Evolutionary conservation across 768 basidiomycete species (phyloP).

Genomic region (Mycena haematopus): DNA sequence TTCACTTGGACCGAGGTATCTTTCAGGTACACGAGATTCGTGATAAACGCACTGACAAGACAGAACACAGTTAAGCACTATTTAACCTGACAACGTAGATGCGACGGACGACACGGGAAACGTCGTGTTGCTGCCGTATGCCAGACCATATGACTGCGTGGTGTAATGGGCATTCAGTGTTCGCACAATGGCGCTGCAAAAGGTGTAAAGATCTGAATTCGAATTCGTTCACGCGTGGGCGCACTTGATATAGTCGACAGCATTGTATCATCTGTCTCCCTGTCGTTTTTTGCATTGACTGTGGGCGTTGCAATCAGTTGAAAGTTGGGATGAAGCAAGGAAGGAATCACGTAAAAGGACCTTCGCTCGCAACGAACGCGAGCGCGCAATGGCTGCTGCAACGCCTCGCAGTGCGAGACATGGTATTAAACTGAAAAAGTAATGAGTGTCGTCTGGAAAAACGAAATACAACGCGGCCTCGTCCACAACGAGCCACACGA

Average conservation of each 20-base stretch:
- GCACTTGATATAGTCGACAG: conserved; percentile 83
- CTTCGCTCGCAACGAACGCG: conserved; percentile 74
- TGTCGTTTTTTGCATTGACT: conserved; percentile 91
- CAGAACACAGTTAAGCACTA: not conserved
- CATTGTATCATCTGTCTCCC: conserved; percentile 88
- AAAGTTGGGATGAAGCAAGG: conserved; percentile 3
- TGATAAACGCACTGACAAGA: conserved; percentile 66
- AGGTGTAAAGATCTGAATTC: conserved; percentile 12
- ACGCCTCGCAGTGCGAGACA: conserved; percentile 88
- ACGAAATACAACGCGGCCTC: conserved; percentile 52
- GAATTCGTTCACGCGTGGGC: conserved; percentile 24
- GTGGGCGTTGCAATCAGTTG: not conserved
- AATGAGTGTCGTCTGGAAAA: not conserved
- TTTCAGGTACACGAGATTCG: conserved; percentile 81
- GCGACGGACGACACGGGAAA: conserved; percentile 63
- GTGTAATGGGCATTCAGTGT: conserved; percentile 73
- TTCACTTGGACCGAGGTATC: conserved; percentile 71
- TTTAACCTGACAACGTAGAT: not conserved
- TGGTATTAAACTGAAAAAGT: conserved; percentile 74
- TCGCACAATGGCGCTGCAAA: conserved; percentile 64
- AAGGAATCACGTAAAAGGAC: conserved; percentile 74
- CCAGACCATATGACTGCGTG: conserved; percentile 58
- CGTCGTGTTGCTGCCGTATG: conserved; percentile 57
- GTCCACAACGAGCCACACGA: conserved; percentile 97
- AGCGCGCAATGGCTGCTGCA: conserved; percentile 77